Base-by-base conservation (phyloP, 441 rosid genomes). In the Populus hybrid region DNA sequence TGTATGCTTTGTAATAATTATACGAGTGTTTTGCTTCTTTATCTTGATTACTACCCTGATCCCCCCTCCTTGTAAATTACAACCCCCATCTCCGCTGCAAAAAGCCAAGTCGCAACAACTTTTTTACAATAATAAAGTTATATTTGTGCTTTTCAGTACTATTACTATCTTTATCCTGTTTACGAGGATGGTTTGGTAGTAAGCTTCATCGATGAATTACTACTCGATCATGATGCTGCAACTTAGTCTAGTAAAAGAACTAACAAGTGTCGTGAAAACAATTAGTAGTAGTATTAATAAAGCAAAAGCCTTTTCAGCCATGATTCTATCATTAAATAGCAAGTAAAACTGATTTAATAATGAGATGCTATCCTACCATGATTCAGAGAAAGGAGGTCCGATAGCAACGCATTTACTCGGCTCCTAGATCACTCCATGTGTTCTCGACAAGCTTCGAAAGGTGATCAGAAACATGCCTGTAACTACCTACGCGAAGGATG, bases 391-490 rank as follows among this genome's bases (percentile, higher is more conserved):
- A 93, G 90, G 67, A 86, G 86, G 82, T 88, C 97, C 98, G 38
- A 92, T 79, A 54, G 87, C 77, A 50, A 94, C 86, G 77, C 95
- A 95, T 77, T 90, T 93, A 81, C 98, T 88, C 16, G 95, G 92
- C 79, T 94, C 57, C 97, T 85, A 94, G 80, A 81, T 92, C 91
- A 81, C 87, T 85, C 85, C 92, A 78, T 38, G 98, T 94, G 79
- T 87, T 88, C 88, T 94, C 99, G 67, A 91, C 95, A 69, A 93
- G 94, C 88, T 92, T 97, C 0, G 98, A 96, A 35, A 93, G 95
- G 87, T 96, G 98, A 85, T 96, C 99, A 63, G 99, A 95, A 35
- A 95, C 93, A 90, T 95, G 99, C 88, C 94, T 87, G 77, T 92
- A 93, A 86, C 93, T 88, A n/a, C 91, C 93, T 69, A 95, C 97